Percentiles rank a stretch among this genome's conserved stretches.
Conservation (phyloP, 1,284 basidiomycete genomes). For the Taiwanofungus camphoratus region DNA sequence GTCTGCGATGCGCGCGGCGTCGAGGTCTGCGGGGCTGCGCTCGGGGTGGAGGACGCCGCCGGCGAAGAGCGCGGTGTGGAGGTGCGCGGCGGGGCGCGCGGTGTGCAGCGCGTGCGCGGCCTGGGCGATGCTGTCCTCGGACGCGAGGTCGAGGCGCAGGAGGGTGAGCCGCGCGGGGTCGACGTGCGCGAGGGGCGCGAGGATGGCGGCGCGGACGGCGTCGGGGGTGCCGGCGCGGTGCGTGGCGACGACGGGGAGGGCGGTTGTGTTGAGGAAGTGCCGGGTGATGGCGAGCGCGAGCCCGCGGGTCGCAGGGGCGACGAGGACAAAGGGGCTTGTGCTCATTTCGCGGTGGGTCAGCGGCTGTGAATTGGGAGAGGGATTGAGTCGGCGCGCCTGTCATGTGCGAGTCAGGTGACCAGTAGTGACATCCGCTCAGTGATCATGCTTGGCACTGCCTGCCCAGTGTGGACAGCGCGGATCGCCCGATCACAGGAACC, state of each 20-base stretch:
- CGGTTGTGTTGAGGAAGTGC: conserved; percentile 45
- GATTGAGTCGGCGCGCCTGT: no score
- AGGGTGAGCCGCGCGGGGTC: conserved; percentile 42
- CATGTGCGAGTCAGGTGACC: no score
- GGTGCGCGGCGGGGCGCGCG: conserved; percentile 33
- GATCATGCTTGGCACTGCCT: no score
- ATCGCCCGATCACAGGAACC: no score
- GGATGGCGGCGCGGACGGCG: conserved; percentile 36
- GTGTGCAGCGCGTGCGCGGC: conserved; percentile 39
- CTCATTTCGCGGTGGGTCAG: no score
- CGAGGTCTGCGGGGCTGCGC: conserved; percentile 48
- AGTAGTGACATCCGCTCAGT: no score
- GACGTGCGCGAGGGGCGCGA: conserved; percentile 36
- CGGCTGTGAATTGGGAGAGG: no score
- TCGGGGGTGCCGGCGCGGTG: conserved; percentile 37
- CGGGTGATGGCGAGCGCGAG: conserved; percentile 51
- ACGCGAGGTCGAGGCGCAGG: conserved; percentile 44
- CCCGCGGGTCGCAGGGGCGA: conserved; percentile 42
- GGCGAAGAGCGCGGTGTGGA: conserved; percentile 52
- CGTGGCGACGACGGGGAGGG: conserved; percentile 49
- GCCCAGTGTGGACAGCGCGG: no score
- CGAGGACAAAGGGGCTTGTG: conserved; percentile 25
- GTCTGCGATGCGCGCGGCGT: conserved; percentile 37
- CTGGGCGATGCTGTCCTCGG: conserved; percentile 43
- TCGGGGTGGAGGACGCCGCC: conserved; percentile 54